A percentile compares a stretch with the other conserved stretches of the same genome.
These are phyloP conservation scores for Penicillium sp. DNA, from an alignment of 2,329 filamentous ascomycete species.

Conservation along the genomic window DNA sequence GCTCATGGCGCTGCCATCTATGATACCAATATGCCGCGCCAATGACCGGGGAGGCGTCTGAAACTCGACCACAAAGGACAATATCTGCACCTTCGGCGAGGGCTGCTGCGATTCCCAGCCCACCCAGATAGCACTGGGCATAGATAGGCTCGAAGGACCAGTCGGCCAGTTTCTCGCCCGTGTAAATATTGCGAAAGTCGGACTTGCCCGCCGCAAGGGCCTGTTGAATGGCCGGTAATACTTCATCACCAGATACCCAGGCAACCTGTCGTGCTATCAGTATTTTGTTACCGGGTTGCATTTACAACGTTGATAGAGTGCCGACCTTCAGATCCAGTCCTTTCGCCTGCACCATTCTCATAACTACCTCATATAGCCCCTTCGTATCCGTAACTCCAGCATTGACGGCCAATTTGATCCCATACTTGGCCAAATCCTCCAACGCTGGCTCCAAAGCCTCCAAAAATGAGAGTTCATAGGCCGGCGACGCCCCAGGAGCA, in stretches of 20 bases:
- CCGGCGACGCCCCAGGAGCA: conserved; percentile 36
- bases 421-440: conserved; percentile 44
- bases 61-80: conserved; percentile 50
- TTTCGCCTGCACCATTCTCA: conserved; percentile 42
- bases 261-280: conserved; percentile 38
- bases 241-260: conserved; percentile 54
- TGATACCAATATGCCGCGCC: conserved; percentile 51
- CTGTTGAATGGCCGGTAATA: conserved; percentile 40
- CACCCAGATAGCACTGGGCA: conserved; percentile 45
- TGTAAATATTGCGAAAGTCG: conserved; percentile 47
- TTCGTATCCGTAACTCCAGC: conserved; percentile 50
- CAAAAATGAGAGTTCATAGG: conserved; percentile 58
- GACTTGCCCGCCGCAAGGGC: conserved; percentile 36
- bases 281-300: background rate
- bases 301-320: too few species aligned
- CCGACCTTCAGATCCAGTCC: conserved; percentile 47
- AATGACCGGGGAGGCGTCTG: conserved; percentile 51
- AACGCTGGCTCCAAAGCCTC: conserved; percentile 51
- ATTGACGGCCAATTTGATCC: conserved; percentile 52
- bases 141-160: conserved; percentile 43
- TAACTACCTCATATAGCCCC: conserved; percentile 45
- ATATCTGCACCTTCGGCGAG: conserved; percentile 50
- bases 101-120: conserved; percentile 45
- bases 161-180: conserved; percentile 35
- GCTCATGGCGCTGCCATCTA: conserved; percentile 44